Evolutionary conservation across 768 basidiomycete species (phyloP).

Genomic region (Lyophyllum decastes): DNA sequence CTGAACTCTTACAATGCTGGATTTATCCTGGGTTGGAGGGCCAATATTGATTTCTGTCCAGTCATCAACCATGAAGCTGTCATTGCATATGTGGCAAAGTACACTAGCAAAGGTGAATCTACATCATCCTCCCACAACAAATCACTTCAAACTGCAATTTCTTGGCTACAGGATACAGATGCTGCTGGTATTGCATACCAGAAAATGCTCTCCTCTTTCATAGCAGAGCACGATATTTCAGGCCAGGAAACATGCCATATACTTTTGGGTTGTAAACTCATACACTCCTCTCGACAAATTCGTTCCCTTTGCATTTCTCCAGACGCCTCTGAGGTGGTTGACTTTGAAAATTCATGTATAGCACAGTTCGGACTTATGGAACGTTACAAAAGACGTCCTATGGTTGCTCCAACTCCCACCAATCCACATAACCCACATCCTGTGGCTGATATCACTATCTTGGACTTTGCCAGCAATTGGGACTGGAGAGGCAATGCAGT

Average conservation of each 20-base stretch:
- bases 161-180: constrained; percentile 3
- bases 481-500: constrained; percentile 1
- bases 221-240: constrained; percentile 10
- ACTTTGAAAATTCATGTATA: neutral
- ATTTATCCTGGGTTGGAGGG: constrained; percentile 21
- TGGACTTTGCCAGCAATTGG: constrained; percentile 2
- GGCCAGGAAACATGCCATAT: constrained; percentile 11
- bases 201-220: constrained; percentile 12
- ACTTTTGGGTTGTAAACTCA: constrained; percentile 6
- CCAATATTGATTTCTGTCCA: constrained; percentile 21
- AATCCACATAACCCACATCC: neutral
- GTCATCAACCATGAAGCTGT: constrained; percentile 9
- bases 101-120: constrained; percentile 9
- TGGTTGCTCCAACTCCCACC: neutral
- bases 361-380: neutral
- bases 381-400: neutral
- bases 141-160: constrained; percentile 7
- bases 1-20: constrained; percentile 20
- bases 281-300: neutral
- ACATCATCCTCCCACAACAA: constrained; percentile 3
- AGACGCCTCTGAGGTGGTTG: constrained; percentile 2
- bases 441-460: neutral
- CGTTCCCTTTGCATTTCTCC: constrained; percentile 8
- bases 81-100: constrained; percentile 12
- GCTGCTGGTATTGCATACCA: constrained; percentile 9